Percentiles rank a stretch among this genome's conserved stretches.
These are phyloP conservation scores for Bidens hawaiensis DNA, from an alignment of 140 eudicot genomes.

Conservation along the genomic window DNA sequence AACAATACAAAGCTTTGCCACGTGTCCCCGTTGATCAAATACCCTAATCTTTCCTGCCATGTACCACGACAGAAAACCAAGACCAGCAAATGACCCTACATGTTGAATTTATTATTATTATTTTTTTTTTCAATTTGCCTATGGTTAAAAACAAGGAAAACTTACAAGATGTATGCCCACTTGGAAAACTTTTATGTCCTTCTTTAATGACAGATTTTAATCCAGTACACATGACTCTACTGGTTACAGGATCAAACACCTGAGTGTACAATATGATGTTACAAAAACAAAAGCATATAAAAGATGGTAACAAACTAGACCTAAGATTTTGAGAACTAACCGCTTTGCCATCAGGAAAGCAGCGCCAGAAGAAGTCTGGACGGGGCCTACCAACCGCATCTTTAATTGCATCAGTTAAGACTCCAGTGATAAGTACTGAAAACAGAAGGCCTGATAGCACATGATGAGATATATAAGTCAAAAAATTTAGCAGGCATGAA, in stretches of 20 bases:
- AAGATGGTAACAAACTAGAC: slow-evolving; percentile 6
- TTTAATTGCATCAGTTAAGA: slow-evolving; percentile 80
- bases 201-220: slow-evolving; percentile 65
- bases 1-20: slow-evolving; percentile 62
- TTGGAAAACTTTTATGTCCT: slow-evolving; percentile 96
- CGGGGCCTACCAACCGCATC: slow-evolving; percentile 94
- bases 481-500: not conserved
- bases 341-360: slow-evolving; percentile 83
- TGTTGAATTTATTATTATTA: slow-evolving; percentile 4
- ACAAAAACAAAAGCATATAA: slow-evolving; percentile 2
- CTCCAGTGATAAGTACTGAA: slow-evolving; percentile 73
- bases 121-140: not conserved
- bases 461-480: not conserved
- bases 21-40: slow-evolving; percentile 60
- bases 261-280: slow-evolving; percentile 15
- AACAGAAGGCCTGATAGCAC: slow-evolving; percentile 51
- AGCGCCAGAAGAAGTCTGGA: slow-evolving; percentile 93
- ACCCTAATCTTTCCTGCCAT: slow-evolving; percentile 55
- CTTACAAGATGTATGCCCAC: slow-evolving; percentile 99
- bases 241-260: slow-evolving; percentile 65
- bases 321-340: slow-evolving; percentile 31
- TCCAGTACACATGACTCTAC: slow-evolving; percentile 76
- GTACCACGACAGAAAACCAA: slow-evolving; percentile 67
- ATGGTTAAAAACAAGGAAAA: slow-evolving; percentile 8
- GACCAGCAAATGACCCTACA: slow-evolving; percentile 78